A percentile compares a stretch with the other conserved stretches of the same genome.
These are phyloP conservation scores for Daedaleopsis nitida DNA, from an alignment of 768 basidiomycete genomes.

Conservation along the genomic window DNA sequence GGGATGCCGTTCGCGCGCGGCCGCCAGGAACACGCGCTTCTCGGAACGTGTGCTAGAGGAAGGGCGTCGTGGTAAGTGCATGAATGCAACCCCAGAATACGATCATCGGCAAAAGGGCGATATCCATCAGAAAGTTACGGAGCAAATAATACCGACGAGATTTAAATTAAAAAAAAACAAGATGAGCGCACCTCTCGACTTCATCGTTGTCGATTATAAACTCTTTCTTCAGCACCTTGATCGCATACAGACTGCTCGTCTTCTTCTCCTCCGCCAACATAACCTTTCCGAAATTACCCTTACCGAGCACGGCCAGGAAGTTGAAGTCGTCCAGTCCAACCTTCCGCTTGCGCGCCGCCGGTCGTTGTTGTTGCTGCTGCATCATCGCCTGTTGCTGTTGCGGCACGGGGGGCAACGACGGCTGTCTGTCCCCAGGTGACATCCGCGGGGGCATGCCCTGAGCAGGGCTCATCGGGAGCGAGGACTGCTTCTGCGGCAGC, in stretches of 20 bases:
- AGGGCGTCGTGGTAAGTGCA: background rate
- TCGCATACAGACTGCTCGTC: slow-evolving; percentile 87
- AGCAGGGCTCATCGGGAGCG: slow-evolving; percentile 13
- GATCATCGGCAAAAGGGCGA: background rate
- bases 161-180: background rate
- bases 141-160: background rate
- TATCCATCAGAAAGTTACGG: background rate
- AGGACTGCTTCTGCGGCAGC: slow-evolving; percentile 34
- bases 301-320: slow-evolving; percentile 96
- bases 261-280: slow-evolving; percentile 99
- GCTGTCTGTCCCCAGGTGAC: slow-evolving; percentile 27
- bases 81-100: background rate
- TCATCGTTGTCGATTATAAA: slow-evolving; percentile 99
- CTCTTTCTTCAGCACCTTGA: slow-evolving; percentile 99
- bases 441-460: slow-evolving; percentile 19
- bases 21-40: slow-evolving; percentile 96
- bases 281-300: slow-evolving; percentile 99
- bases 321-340: slow-evolving; percentile 99
- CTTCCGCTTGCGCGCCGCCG: slow-evolving; percentile 65
- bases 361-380: slow-evolving; percentile 42
- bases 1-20: slow-evolving; percentile 96
- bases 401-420: slow-evolving; percentile 31
- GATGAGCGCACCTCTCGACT: slow-evolving; percentile 82
- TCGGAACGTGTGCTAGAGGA: slow-evolving; percentile 88
- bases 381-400: slow-evolving; percentile 35